Evolutionary conservation across 2,329 filamentous ascomycete species (phyloP).

Genomic region (Colletotrichum paranaense): DNA sequence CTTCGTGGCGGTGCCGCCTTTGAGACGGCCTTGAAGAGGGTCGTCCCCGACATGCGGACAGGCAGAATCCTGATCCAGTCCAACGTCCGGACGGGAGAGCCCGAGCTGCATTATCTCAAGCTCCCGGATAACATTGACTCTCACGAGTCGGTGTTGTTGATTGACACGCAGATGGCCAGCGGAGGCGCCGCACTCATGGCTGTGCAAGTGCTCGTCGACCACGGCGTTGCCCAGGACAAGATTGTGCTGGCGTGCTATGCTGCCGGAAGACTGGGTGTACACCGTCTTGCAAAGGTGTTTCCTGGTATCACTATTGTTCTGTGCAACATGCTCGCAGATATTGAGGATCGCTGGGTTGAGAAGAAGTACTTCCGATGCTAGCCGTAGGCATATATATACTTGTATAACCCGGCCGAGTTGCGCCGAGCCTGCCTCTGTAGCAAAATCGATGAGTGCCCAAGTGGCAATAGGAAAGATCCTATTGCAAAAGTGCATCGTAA

Average conservation of each 20-base stretch:
- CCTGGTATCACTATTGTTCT: constrained; percentile 89
- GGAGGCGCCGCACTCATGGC: constrained; percentile 92
- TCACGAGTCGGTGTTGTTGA: constrained; percentile 84
- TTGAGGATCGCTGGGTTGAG: constrained; percentile 91
- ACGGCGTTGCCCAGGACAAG: constrained; percentile 84
- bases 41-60: constrained; percentile 91
- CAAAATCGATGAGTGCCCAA: neutral
- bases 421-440: neutral
- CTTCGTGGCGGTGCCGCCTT: constrained; percentile 90
- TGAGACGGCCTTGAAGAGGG: constrained; percentile 87
- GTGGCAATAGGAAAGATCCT: constrained; percentile 3
- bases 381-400: neutral
- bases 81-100: constrained; percentile 85
- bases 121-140: constrained; percentile 78
- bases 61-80: constrained; percentile 93
- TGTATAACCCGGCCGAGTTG: neutral
- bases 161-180: constrained; percentile 95
- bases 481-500: constrained; percentile 2
- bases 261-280: constrained; percentile 85
- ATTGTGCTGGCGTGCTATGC: constrained; percentile 96
- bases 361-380: constrained; percentile 90
- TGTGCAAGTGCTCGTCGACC: constrained; percentile 93
- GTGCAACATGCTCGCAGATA: constrained; percentile 82
- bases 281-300: constrained; percentile 88
- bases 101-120: constrained; percentile 90